Evolutionary conservation across 805 yeast species (phyloP), one percentile per base, ranked within the genome.

Genomic region (Saturnispora quitensis): DNA sequence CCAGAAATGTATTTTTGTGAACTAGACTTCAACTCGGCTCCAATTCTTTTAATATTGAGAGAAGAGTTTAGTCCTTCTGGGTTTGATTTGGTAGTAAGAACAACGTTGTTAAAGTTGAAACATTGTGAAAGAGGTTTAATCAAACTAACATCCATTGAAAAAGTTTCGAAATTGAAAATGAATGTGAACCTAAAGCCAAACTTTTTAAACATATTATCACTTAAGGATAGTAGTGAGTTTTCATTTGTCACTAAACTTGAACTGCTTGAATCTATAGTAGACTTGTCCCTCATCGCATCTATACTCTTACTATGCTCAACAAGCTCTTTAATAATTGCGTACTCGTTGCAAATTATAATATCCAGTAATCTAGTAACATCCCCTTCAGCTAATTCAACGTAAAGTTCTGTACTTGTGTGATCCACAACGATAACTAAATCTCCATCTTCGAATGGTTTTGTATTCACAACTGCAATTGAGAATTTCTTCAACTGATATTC

Each of bases 311-410:
- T 8, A 27, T 20, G 18, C 15, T 55, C 53, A 10, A 60, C 40
- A 8, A 64, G 27, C 1, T 61, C 60, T 18, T 54, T 52, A 8
- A 66, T 48, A 9, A 58, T 50, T 12, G 54, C 56, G 38, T 58
- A 53, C 31, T 68, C 72, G 31, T 60, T 43, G 13, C 58, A 51
- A 7, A 53, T 27, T 17, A 67, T 38, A 2, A 56, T 36, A 17
- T 61, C 60, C 12, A 68, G 33, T 1, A 61, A 58, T 12, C 45
- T 24, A 3, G 56, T 38, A 13, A 64, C 56, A n/a, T 53, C 45
- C 0, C 59, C 56, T 0, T 67, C 54, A 3, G 64, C 68, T 5
- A 56, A 54, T 4, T 54, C 57, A 8, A 60, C 53, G 6, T 51
- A 47, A 1, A 68, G 34, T 4, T 25, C 45, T 6, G 58, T 38